Evolutionary conservation across 1,284 basidiomycete species (phyloP).

Genomic region (Puccinia triticina): DNA sequence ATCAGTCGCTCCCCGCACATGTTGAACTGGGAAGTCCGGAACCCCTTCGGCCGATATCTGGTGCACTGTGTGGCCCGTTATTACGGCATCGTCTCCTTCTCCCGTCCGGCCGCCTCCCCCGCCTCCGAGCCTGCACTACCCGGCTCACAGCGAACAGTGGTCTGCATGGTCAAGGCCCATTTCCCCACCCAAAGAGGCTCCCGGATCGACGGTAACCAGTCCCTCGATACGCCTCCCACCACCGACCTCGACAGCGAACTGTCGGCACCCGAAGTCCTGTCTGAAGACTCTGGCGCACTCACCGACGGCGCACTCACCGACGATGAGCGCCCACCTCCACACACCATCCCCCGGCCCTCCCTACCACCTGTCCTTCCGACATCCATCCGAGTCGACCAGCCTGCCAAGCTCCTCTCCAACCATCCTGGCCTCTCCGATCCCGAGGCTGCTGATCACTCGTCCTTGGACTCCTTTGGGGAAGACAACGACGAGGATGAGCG

Average conservation of each 20-base stretch:
- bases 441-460: conserved; percentile 21
- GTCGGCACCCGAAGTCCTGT: conserved; percentile 10
- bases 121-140: not conserved
- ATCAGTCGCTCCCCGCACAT: conserved; percentile 52
- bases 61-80: conserved; percentile 54
- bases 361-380: not conserved
- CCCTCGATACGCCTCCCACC: conserved; percentile 40
- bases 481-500: conserved; percentile 6
- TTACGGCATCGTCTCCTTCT: conserved; percentile 54
- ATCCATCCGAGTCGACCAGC: not conserved
- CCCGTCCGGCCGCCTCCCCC: not conserved
- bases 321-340: conserved; percentile 21
- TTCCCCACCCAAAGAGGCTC: conserved; percentile 21
- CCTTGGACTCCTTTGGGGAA: conserved; percentile 1
- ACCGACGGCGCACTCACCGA: conserved; percentile 30
- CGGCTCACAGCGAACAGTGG: not conserved
- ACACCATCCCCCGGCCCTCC: not conserved
- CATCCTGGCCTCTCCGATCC: not conserved
- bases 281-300: conserved; percentile 12
- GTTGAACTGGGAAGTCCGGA: conserved; percentile 52
- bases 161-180: conserved; percentile 44
- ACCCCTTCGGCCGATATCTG: conserved; percentile 52
- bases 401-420: not conserved
- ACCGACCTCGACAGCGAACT: conserved; percentile 44
- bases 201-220: conserved; percentile 25